Evolutionary conservation across 2,329 filamentous ascomycete genomes (phyloP).

Genomic region (Scytalidium sp.): DNA sequence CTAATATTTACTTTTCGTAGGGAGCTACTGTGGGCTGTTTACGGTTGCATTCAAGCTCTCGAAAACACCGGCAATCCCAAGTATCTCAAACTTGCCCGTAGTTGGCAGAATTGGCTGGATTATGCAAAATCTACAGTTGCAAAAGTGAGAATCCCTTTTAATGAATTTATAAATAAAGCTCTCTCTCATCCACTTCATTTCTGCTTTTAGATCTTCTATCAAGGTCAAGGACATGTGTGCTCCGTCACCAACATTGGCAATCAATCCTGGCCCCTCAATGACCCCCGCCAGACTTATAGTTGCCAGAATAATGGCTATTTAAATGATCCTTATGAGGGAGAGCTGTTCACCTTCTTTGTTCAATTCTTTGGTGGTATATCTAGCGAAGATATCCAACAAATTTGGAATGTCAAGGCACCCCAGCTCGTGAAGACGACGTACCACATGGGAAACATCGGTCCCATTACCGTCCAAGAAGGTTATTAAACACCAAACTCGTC

Average conservation of each 20-base stretch:
- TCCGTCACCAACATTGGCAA: constrained; percentile 34
- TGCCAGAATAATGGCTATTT: constrained; percentile 33
- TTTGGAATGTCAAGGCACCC: constrained; percentile 36
- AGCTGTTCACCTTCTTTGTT: constrained; percentile 38
- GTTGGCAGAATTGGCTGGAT: constrained; percentile 38
- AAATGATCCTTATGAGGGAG: constrained; percentile 41
- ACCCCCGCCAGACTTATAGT: constrained; percentile 28
- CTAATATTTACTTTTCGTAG: constrained; percentile 16
- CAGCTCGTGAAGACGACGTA: constrained; percentile 36
- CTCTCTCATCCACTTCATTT: neutral
- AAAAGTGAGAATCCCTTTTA: constrained; percentile 19
- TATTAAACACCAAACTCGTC: neutral
- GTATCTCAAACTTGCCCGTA: constrained; percentile 28
- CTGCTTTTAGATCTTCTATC: constrained; percentile 32
- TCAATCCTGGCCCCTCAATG: constrained; percentile 28
- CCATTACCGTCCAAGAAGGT: constrained; percentile 39
- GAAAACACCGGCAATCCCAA: constrained; percentile 22
- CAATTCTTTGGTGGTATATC: constrained; percentile 35
- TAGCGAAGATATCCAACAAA: constrained; percentile 28
- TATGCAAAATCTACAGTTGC: constrained; percentile 34
- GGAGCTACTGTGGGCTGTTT: constrained; percentile 40
- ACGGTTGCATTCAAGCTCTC: constrained; percentile 35
- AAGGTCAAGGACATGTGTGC: constrained; percentile 35
- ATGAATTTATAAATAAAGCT: neutral
- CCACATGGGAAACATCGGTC: constrained; percentile 31